phyloP scores from a whole-genome alignment of 805 yeast genomes.

The Saturnispora mendoncae region DNA sequence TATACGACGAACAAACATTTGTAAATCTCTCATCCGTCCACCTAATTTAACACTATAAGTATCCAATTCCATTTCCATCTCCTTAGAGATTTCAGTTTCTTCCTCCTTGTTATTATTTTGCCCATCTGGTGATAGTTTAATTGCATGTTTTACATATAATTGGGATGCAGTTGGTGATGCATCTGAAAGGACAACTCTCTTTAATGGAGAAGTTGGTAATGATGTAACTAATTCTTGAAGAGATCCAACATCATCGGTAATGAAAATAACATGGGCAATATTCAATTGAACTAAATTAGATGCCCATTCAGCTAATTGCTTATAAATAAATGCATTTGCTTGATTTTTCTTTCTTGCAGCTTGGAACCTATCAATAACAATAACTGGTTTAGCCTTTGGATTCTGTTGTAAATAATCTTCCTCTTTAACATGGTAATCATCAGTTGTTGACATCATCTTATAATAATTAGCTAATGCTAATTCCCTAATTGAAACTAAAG shows the following conservation, averaged over 20 bases:
- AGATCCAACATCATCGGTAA: slow-evolving; percentile 80
- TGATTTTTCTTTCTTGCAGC: slow-evolving; percentile 45
- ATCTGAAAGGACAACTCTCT: slow-evolving; percentile 65
- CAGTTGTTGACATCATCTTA: slow-evolving; percentile 20
- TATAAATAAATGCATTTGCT: slow-evolving; percentile 56
- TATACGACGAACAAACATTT: slow-evolving; percentile 80
- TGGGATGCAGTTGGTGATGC: slow-evolving; percentile 67
- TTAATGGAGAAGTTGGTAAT: slow-evolving; percentile 82
- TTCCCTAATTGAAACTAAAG: slow-evolving; percentile 64
- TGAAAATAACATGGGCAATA: slow-evolving; percentile 80
- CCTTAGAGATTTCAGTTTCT: not conserved
- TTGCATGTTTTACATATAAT: slow-evolving; percentile 54
- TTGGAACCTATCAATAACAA: slow-evolving; percentile 69
- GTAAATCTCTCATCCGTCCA: slow-evolving; percentile 90
- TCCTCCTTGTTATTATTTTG: slow-evolving; percentile 12
- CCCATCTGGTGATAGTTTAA: slow-evolving; percentile 28
- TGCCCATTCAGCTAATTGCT: slow-evolving; percentile 83
- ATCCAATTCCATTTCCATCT: slow-evolving; percentile 35
- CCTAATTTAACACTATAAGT: slow-evolving; percentile 68
- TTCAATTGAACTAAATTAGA: slow-evolving; percentile 66
- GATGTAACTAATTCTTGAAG: slow-evolving; percentile 58
- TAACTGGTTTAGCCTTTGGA: slow-evolving; percentile 78
- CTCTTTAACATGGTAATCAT: slow-evolving; percentile 38
- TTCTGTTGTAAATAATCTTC: slow-evolving; percentile 79
- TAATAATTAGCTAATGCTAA: slow-evolving; percentile 43